phyloP scores from a whole-genome alignment of 2,329 filamentous ascomycete genomes.

The Botrytis sinoallii region DNA sequence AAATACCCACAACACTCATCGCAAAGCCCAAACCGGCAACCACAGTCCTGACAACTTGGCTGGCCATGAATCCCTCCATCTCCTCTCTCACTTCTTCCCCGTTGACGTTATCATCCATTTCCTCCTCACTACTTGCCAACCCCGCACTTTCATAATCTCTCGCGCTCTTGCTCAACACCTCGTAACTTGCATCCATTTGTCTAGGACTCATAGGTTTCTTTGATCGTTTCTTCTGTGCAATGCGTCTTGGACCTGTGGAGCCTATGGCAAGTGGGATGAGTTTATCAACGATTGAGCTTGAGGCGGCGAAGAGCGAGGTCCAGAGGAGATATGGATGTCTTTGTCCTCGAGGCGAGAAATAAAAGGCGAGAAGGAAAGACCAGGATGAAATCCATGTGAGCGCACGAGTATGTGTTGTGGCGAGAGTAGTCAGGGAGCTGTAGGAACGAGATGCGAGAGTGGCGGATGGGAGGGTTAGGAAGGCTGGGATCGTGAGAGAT shows the following conservation, averaged over 20 bases:
- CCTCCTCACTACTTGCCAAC: slow-evolving; percentile 47
- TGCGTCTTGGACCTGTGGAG: slow-evolving; percentile 2
- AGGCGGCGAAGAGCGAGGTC: slow-evolving; percentile 66
- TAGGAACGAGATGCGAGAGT: slow-evolving; percentile 68
- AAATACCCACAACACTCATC: slow-evolving; percentile 62
- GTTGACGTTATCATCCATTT: slow-evolving; percentile 47
- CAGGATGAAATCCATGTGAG: slow-evolving; percentile 67
- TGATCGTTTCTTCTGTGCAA: slow-evolving; percentile 31
- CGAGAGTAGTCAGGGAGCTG: slow-evolving; percentile 59
- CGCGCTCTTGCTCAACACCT: slow-evolving; percentile 52
- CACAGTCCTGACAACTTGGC: slow-evolving; percentile 52
- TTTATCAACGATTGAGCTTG: slow-evolving; percentile 45
- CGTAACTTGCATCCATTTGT: slow-evolving; percentile 67
- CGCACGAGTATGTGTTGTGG: slow-evolving; percentile 62
- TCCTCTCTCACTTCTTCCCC: slow-evolving; percentile 59
- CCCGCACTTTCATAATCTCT: slow-evolving; percentile 50
- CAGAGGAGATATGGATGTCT: slow-evolving; percentile 90
- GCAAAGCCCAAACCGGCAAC: slow-evolving; percentile 56
- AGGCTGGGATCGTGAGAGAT: slow-evolving; percentile 72
- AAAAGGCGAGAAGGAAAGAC: slow-evolving; percentile 74
- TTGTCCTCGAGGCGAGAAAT: slow-evolving; percentile 68
- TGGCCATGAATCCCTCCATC: slow-evolving; percentile 54
- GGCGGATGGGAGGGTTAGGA: slow-evolving; percentile 77
- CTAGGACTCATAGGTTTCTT: slow-evolving; percentile 15
- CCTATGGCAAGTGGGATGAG: slow-evolving; percentile 25